phyloP scores from a whole-genome alignment of 768 basidiomycete species.

The Pulveroboletus sp. region DNA sequence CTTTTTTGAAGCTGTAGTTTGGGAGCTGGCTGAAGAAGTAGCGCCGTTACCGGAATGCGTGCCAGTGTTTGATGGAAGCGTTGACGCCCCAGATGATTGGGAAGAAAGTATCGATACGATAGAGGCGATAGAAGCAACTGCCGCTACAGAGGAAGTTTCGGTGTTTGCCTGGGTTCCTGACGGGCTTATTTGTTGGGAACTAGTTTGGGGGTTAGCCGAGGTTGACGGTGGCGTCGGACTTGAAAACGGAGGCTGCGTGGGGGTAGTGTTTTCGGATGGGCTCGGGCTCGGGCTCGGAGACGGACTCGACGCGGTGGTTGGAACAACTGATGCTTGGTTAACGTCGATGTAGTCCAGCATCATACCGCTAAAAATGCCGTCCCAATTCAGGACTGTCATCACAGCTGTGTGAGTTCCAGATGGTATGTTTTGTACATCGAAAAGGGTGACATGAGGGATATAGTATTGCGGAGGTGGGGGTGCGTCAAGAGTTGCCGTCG shows the following conservation, averaged over 20 bases:
- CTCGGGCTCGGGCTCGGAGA: neutral
- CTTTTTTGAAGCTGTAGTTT: slow-evolving; percentile 8
- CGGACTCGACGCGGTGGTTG: no score
- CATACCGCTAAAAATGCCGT: slow-evolving; percentile 25
- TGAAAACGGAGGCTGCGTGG: slow-evolving; percentile 9
- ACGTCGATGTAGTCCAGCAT: slow-evolving; percentile 28
- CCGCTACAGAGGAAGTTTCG: neutral
- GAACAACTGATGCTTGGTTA: slow-evolving; percentile 13
- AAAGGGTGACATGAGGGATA: slow-evolving; percentile 18
- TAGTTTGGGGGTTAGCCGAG: neutral
- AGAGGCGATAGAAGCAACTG: neutral
- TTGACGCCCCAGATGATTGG: slow-evolving; percentile 5
- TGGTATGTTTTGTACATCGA: slow-evolving; percentile 17
- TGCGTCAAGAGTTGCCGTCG: slow-evolving; percentile 20
- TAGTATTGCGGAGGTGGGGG: slow-evolving; percentile 25
- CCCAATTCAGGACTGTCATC: slow-evolving; percentile 27
- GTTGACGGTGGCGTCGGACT: neutral
- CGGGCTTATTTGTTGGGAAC: neutral
- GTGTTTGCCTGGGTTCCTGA: slow-evolving; percentile 1
- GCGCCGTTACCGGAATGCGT: slow-evolving; percentile 7
- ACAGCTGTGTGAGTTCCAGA: slow-evolving; percentile 22
- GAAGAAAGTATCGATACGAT: slow-evolving; percentile 5
- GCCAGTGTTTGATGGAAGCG: slow-evolving; percentile 11
- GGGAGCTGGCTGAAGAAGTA: neutral
- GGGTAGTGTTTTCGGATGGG: neutral